Evolutionary conservation across 768 basidiomycete species (phyloP), one percentile per base, ranked within the genome.

Genomic region (Leccinum obscurum): DNA sequence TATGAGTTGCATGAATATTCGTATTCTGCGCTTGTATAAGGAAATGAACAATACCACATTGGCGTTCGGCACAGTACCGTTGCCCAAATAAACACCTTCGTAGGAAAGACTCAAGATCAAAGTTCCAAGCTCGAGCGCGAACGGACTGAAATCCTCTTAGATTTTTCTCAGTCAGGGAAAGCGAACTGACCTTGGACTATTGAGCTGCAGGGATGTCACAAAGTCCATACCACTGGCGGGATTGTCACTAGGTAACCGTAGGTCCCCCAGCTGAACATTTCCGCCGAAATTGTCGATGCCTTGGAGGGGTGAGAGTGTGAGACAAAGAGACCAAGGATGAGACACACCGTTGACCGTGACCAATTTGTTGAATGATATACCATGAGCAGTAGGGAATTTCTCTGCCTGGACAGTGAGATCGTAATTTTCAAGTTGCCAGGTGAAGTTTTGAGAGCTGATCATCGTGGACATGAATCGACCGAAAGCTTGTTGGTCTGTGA

Each of bases 181-280:
- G 32, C 3, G 52, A 54, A 62, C 54, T 24, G 39, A 83, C 86
- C 87, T 88, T 26, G 80, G 76, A 66, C 88, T 89, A 37, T 68
- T 78, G 53, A 90, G 69, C 46, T 76, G 68, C 1, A 83, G 88
- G 13, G 81, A 76, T 15, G 87, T 81, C 28, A 79, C 66, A 63
- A 89, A 89, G 67, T 87, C 74, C 62, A 92, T 87, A 22, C 89
- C 89, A 54, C 86, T 87, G 0, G 75, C 77, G 13, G 86, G 84
- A 72, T 83, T 81, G 64, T 89, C 87, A 48, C 83, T 82, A 0
- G 89, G 89, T 9, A 92, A 76, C 64, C 82, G 80, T 55, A 90
- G 79, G 57, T 88, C 82, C 55, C 78, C 71, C 24, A 91, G 74
- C 26, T 70, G 58, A 44, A 87, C 83, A 68, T 81, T 79, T 17